A percentile compares a stretch with the other conserved stretches of the same genome.
Conservation (phyloP, 305 asterid genomes). For the Fraxinus angustifolia region DNA sequence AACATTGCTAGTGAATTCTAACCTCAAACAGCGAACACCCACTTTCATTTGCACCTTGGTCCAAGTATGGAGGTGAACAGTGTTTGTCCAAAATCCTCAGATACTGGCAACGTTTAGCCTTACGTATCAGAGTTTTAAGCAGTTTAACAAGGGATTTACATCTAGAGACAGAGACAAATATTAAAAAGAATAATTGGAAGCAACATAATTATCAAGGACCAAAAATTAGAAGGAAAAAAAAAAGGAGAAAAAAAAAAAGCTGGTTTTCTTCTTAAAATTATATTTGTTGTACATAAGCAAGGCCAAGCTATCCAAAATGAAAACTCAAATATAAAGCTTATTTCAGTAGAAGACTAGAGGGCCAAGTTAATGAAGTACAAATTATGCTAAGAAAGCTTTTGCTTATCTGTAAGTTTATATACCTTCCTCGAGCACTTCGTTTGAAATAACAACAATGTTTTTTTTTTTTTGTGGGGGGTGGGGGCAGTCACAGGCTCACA, state of each 20-base stretch:
- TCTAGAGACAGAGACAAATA: constrained; percentile 40
- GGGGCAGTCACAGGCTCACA: not conserved
- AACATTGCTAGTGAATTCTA: constrained; percentile 21
- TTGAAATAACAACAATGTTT: not conserved
- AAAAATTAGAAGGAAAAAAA: not conserved
- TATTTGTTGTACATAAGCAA: not conserved
- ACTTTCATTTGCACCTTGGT: constrained; percentile 26
- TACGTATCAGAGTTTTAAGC: constrained; percentile 58
- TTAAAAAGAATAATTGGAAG: constrained; percentile 17
- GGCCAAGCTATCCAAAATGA: not conserved
- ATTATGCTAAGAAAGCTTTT: not conserved
- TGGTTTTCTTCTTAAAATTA: not conserved
- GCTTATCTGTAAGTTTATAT: not conserved
- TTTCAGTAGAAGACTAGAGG: not conserved
- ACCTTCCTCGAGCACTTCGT: not conserved
- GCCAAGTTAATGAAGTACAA: not conserved
- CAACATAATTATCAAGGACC: not conserved
- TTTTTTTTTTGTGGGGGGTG: not conserved
- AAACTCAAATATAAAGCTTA: not conserved
- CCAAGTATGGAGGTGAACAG: constrained; percentile 44
- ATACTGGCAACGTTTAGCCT: constrained; percentile 48
- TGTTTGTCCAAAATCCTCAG: constrained; percentile 70
- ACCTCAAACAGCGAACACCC: constrained; percentile 43
- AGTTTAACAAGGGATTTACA: constrained; percentile 58
- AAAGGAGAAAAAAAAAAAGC: not conserved